These are phyloP conservation scores for Gaeumannomyces sp. DNA, from an alignment of 2,329 filamentous ascomycete species.

Conservation along the genomic window DNA sequence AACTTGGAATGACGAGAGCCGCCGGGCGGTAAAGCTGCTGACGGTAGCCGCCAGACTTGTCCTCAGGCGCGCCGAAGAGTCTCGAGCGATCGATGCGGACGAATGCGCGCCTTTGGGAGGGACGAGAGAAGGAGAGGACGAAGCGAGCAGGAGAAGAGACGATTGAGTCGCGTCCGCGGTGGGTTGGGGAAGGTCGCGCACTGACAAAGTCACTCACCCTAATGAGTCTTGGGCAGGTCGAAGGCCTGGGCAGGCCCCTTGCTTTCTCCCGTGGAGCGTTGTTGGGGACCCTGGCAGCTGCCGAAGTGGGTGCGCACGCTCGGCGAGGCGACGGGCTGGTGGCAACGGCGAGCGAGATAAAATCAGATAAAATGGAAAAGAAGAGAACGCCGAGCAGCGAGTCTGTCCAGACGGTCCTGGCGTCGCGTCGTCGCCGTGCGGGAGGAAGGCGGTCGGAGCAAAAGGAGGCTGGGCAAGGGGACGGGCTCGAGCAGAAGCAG, in stretches of 20 bases:
- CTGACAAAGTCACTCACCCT: not conserved
- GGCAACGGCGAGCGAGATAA: not conserved
- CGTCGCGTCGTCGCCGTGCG: not conserved
- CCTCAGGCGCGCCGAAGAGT: not conserved
- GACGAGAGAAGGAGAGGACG: not conserved
- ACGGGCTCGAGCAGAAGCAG: not conserved
- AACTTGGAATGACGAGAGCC: not conserved
- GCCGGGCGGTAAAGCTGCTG: not conserved
- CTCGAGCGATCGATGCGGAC: not conserved
- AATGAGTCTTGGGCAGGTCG: not conserved
- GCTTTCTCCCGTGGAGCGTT: not conserved
- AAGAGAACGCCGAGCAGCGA: not conserved
- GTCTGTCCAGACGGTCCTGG: not conserved
- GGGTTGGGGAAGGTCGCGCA: slow-evolving; percentile 1
- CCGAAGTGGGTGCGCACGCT: not conserved
- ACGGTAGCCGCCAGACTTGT: not conserved
- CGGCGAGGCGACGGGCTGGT: not conserved
- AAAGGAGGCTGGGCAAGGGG: not conserved
- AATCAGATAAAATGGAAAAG: not conserved
- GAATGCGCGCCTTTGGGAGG: not conserved
- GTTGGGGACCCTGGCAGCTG: not conserved
- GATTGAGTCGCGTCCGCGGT: not conserved
- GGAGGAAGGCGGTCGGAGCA: not conserved
- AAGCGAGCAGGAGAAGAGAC: not conserved
- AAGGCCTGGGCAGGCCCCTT: not conserved